Conservation (phyloP, 1,284 basidiomycete species). For the Austroboletus niveus region DNA sequence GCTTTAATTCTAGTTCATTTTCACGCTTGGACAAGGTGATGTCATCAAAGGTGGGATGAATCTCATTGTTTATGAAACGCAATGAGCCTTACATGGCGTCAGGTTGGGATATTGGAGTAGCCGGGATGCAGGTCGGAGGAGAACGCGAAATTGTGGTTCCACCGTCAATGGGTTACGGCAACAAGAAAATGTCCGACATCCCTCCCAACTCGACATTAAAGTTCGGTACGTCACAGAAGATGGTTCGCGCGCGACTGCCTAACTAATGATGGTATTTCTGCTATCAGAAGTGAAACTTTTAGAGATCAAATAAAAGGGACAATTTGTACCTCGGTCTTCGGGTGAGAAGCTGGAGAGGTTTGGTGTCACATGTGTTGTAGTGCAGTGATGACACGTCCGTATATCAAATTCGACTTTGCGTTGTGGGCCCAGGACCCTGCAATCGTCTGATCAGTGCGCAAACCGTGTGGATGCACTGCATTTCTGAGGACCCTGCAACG, state of each 20-base stretch:
- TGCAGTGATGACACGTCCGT: conserved; percentile 18
- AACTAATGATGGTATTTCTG: conserved; percentile 12
- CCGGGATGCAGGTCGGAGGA: conserved; percentile 89
- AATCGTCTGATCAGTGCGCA: conserved; percentile 16
- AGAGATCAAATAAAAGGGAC: conserved; percentile 53
- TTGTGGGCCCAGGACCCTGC: conserved; percentile 24
- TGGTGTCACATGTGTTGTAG: conserved; percentile 19
- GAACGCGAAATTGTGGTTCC: conserved; percentile 85
- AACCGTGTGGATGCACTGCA: conserved; percentile 29
- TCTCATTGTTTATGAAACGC: background rate
- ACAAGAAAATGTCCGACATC: conserved; percentile 49
- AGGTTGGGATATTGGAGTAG: conserved; percentile 92
- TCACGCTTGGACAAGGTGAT: conserved; percentile 84
- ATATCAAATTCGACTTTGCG: conserved; percentile 30
- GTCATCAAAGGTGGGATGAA: conserved; percentile 77
- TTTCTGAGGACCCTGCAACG: conserved; percentile 21
- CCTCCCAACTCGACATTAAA: conserved; percentile 68
- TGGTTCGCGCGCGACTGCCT: background rate
- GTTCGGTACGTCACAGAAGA: conserved; percentile 57
- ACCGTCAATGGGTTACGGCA: conserved; percentile 68
- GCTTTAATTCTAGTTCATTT: conserved; percentile 60
- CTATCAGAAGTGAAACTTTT: conserved; percentile 70
- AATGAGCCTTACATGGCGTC: conserved; percentile 9
- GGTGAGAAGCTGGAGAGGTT: conserved; percentile 2
- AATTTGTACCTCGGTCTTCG: conserved; percentile 10